Percentiles rank a stretch among this genome's conserved stretches.
Conservation (phyloP, 2,329 filamentous ascomycete genomes). For the Pseudogymnoascus sp. region DNA sequence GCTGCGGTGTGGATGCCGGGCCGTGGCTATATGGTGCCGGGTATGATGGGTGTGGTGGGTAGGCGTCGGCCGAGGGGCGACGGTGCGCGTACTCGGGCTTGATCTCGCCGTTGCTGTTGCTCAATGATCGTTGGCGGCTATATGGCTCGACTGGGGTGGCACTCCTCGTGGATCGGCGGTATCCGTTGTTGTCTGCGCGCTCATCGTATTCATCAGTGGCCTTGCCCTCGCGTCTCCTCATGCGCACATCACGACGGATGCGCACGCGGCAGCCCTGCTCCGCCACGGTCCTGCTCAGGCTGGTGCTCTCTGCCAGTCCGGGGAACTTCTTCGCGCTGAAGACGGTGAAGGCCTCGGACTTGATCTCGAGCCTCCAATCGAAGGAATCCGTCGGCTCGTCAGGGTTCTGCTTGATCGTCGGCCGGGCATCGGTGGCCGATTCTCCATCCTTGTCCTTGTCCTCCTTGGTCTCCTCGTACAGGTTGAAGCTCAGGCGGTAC, state of each 20-base stretch:
- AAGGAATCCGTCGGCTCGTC: conserved; percentile 43
- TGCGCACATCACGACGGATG: conserved; percentile 86
- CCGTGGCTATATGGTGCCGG: conserved; percentile 18
- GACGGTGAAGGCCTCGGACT: conserved; percentile 78
- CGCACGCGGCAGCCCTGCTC: conserved; percentile 96
- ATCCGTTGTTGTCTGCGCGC: conserved; percentile 56
- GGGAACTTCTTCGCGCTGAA: conserved; percentile 99
- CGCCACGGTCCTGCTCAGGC: conserved; percentile 79
- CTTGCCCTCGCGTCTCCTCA: conserved; percentile 76
- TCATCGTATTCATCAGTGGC: conserved; percentile 39
- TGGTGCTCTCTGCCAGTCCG: conserved; percentile 80
- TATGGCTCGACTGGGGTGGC: conserved; percentile 19
- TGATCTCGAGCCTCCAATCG: conserved; percentile 81
- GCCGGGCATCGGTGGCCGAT: conserved; percentile 26
- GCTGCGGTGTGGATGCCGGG: conserved; percentile 20
- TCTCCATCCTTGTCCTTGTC: conserved; percentile 62
- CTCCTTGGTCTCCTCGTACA: conserved; percentile 91
- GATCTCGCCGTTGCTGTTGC: conserved; percentile 47
- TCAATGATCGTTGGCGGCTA: conserved; percentile 48
- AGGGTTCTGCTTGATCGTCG: conserved; percentile 19
- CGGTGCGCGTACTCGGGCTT: conserved; percentile 34
- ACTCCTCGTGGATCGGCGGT: conserved; percentile 31
- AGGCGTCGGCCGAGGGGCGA: conserved; percentile 41
- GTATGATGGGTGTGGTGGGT: conserved; percentile 23
- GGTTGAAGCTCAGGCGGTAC: conserved; percentile 82